Base-by-base conservation (phyloP, 208 protist species). In the Leptomonas pyrrhocoris region DNA sequence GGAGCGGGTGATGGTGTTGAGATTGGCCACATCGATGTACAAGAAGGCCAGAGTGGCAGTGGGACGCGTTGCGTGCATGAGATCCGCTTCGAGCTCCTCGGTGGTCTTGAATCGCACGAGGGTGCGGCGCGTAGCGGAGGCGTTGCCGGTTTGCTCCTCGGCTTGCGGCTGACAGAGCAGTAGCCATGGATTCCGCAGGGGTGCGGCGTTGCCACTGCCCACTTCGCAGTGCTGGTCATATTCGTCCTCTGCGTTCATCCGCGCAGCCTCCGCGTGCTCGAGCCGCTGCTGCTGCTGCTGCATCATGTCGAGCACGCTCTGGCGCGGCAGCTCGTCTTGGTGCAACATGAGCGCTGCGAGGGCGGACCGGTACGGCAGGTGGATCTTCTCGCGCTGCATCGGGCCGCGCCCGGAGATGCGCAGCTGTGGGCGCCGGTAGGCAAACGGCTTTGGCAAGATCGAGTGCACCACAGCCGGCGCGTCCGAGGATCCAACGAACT, bases 401-500 rank as follows among this genome's bases (percentile, higher is more conserved):
- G 46, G 25, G 0, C 61, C 40, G 18, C 53, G 50, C 19, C 56
- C 61, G 8, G 38, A 51, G 68, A 48, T 40, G 19, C 68, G 57
- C 62, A 84, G 65, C 62, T 79, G 55, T 58, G 74, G 57, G n/a
- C 88, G 86, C 11, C 86, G 86, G 55, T 83, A 90, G 0, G 91
- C 91, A 68, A 93, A 94, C 16, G 80, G 73, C 54, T 71, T 75
- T 2, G 91, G 91, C 23, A 96, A 53, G 48, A 96, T 77, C 16
- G 91, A 96, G 73, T 88, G 85, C 66, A 94, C 83, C 53, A 86
- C 74, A 1, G 84, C 81, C 23, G 87, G 74, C n/a, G 73, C 80
- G 48, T 85, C 80, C 42, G 28, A 71, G 19, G 65, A 67, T 34
- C 65, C 72, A 13, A 93, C n/a, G 55, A 92, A 87, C 42, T 81